These are phyloP conservation scores for Pleurozium schreberi DNA, from an alignment of 225 moss, liverwort and hornwort species.

Conservation along the genomic window DNA sequence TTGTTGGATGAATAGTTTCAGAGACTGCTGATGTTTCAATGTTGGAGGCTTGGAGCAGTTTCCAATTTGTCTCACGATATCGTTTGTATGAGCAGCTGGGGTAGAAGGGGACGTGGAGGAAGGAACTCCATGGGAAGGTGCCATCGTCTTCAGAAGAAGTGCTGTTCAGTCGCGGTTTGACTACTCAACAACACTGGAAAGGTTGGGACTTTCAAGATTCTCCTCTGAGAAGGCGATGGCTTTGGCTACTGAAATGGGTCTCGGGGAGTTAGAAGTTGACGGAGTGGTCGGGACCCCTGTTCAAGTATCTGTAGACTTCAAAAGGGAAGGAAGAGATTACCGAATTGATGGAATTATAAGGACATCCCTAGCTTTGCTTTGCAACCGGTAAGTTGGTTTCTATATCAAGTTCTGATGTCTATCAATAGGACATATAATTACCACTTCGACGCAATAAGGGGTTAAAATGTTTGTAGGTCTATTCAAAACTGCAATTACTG, in stretches of 20 bases:
- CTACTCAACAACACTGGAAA: constrained; percentile 68
- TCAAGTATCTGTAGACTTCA: constrained; percentile 46
- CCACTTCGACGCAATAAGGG: background rate
- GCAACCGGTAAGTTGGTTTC: constrained; percentile 64
- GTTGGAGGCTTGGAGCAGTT: background rate
- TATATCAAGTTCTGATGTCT: background rate
- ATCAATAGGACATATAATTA: background rate
- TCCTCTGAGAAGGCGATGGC: constrained; percentile 54
- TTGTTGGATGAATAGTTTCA: background rate
- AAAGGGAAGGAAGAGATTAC: constrained; percentile 50
- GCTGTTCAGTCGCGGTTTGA: constrained; percentile 42
- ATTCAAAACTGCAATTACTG: background rate
- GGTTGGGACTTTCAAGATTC: constrained; percentile 59
- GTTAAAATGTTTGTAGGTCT: background rate
- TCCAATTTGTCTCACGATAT: background rate
- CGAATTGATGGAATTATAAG: constrained; percentile 63
- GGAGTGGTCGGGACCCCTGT: constrained; percentile 49
- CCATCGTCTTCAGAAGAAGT: constrained; percentile 66
- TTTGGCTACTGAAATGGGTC: constrained; percentile 52
- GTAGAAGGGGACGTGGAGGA: constrained; percentile 31
- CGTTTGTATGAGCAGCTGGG: background rate
- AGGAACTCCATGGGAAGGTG: constrained; percentile 68
- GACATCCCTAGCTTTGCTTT: constrained; percentile 57
- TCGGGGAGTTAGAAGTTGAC: constrained; percentile 6
- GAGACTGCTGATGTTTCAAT: background rate